Base-by-base conservation (phyloP, 768 basidiomycete genomes). In the Scleroderma bovista region DNA sequence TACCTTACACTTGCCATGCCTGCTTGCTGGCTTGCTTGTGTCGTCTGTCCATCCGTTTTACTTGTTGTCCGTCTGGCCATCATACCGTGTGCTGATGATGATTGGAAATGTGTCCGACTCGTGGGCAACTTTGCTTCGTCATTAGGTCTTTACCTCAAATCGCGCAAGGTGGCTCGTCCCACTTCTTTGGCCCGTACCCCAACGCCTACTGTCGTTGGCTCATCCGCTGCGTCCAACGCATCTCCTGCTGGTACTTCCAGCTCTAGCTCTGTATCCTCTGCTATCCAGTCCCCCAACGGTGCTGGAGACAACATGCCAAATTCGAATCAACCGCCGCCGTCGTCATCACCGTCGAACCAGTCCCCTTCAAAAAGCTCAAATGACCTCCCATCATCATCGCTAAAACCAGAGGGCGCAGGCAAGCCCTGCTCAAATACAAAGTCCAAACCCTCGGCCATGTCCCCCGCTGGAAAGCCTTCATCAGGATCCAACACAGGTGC, bases 121-220 rank as follows among this genome's bases (percentile, higher is more conserved):
- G 68, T 69, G 68, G 53, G 61, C 58, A 26, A 59, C 61, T 60
- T 60, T 60, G 57, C 58, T 60, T 64, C 54, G 58, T 50, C 60
- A 45, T 36, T 75, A 90, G 88, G 87, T 59, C 84, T 89, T 63
- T 90, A 90, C 75, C 84, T 84, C 76, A 91, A 88, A 78, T 80
- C 83, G 56, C 81, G 83, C 67, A 80, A 81, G 68, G 83, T 83
- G 69, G 79, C 84, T 59, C 84, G 86, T 52, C 86, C 86, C 50
- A 70, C 81, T 45, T 77, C 78, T 50, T 75, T 84, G 51, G 77
- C 71, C 22, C 72, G 67, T 48, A 58, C 68, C 50, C 69, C 68
- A 57, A 68, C 64, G 33, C 64, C 67, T 54, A 57, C 64, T 39
- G 69, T 57, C 48, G 33, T 54, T 50, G 56, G 56, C 58, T 59